Conservation (phyloP, 768 basidiomycete genomes). For the Pleurotus cornucopiae region DNA sequence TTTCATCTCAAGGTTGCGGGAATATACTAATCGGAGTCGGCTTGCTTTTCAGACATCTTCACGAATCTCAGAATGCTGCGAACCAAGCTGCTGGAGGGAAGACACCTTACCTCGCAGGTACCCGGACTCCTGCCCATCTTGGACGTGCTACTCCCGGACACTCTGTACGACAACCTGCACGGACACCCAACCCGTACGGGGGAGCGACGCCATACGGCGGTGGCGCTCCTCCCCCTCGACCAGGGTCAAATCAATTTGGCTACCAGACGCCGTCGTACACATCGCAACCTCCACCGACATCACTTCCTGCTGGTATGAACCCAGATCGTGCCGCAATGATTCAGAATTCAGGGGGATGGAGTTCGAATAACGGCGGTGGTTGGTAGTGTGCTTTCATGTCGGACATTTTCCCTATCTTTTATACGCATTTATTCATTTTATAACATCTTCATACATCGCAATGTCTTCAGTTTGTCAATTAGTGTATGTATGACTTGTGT, state of each 20-base stretch:
- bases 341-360: constrained; percentile 41
- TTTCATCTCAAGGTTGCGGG: neutral
- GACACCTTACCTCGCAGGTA: constrained; percentile 74
- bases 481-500: constrained; percentile 8
- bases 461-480: constrained; percentile 7
- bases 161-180: constrained; percentile 67
- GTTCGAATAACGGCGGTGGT: constrained; percentile 13
- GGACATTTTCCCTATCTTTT: constrained; percentile 11
- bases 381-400: neutral
- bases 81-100: constrained; percentile 56
- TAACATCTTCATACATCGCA: constrained; percentile 9
- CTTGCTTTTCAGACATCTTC: constrained; percentile 53
- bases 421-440: constrained; percentile 15
- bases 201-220: constrained; percentile 33
- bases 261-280: constrained; percentile 47
- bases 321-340: constrained; percentile 65
- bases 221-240: constrained; percentile 32
- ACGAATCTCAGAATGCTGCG: constrained; percentile 66
- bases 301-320: constrained; percentile 58
- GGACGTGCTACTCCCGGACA: constrained; percentile 81
- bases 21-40: constrained; percentile 7
- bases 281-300: constrained; percentile 32
- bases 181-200: constrained; percentile 81
- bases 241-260: constrained; percentile 34
- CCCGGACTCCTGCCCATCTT: constrained; percentile 69